Base-by-base conservation (phyloP, 495 filamentous ascomycete species). In the Hypoxylon fuscum region DNA sequence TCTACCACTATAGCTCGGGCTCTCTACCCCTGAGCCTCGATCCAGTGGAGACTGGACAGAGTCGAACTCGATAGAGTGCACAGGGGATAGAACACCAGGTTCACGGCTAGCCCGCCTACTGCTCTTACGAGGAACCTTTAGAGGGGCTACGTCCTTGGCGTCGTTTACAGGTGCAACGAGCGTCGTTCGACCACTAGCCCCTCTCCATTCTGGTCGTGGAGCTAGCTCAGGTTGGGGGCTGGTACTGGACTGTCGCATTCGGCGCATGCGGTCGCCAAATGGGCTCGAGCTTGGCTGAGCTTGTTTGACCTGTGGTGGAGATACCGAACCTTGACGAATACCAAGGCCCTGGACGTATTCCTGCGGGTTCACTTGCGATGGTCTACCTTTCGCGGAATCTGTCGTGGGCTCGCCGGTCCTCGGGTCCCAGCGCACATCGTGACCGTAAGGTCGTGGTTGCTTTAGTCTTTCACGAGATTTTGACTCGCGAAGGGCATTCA, bases 151-250 rank as follows among this genome's bases (percentile, higher is more conserved):
- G 31, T 74, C 64, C 22, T 68, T 70, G 23, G 69, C 73, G 57
- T 83, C 82, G 44, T 53, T 72, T 4, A 83, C 76, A 6, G 80
- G 77, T 7, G 78, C 72, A 31, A 84, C 79, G 14, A 84, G 58
- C 2, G 77, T 68, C 32, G 72, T 74, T 52, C 81, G 75, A 2
- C 82, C 82, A 56, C 79, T 84, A 32, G 82, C 77, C 6, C 82
- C 82, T 51, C 76, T 74, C 82, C 82, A 84, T 58, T 75, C 76
- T 5, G 82, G 82, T n/a, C 76, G 72, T 35, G 68, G 66, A 2
- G 68, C 66, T n/a, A 69, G 60, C 17, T 72, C 75, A 43, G 74
- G 69, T 34, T 69, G 62, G 21, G 57, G 56, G 37, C 52, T 69
- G 25, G 50, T 52, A 22, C 67, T 74, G 12, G 76, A 68, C 52